Base-by-base conservation (phyloP, 129 eudicot genomes). In the Flaveria robusta region DNA sequence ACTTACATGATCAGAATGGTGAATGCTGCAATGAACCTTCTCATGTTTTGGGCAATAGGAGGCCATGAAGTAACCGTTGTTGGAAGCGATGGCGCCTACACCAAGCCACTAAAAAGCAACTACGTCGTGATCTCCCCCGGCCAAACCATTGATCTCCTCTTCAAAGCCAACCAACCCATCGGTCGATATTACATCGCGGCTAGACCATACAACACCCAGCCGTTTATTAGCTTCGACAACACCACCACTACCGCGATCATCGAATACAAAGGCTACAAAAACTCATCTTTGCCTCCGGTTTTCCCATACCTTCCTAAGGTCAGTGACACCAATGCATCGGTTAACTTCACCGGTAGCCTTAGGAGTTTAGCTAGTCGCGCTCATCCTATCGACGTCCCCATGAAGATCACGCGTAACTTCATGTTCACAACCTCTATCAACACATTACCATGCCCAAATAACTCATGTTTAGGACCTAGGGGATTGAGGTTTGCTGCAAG, bases 21-120 rank as follows among this genome's bases (percentile, higher is more conserved):
- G 1, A 74, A 74, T 42, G 77, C 69, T 24, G 95, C 80, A 29
- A 84, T 81, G 88, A 84, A 86, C 82, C 81, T 78, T 64, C 66
- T 83, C 9, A 16, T 84, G 66, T 81, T 86, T 68, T 81, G 76
- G 66, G 62, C 55, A 5, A 77, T 88, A 2, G 88, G 80, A 26
- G 73, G 81, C 26, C 93, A 88, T 24, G 49, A 74, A 5, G 49
- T 88, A 54, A 82, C 88, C 0, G 75, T 88, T 2, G 90, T 88
- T 7, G 93, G 88, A 37, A 62, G 81, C 9, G 93, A 88, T 26
- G 93, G 88, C 13, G 74, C 83, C 3, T 89, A 89, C 77, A 62
- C 78, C 4, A 89, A 74, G 69, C 77, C 77, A 0, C 77, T 58
- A 41, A 74, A 74, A 42, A 74, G 77, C 23, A 27, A 59, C 24